Base-by-base conservation (phyloP, 176 grass and related monocot species). In the Alloteropsis semialata region DNA sequence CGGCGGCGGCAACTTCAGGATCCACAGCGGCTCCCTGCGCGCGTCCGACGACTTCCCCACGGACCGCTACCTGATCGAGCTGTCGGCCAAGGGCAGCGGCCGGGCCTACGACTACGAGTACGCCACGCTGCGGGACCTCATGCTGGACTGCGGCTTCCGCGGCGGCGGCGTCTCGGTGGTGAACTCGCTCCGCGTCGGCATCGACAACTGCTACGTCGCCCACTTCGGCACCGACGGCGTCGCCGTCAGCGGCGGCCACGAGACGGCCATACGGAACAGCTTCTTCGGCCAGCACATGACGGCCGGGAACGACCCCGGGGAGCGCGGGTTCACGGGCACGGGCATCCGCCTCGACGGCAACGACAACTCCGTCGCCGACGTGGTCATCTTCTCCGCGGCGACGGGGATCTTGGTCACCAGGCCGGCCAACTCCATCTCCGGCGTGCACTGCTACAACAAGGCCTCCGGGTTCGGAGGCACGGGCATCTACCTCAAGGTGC, bases 381-480 rank as follows among this genome's bases (percentile, higher is more conserved):
- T 92, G 1, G 95, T 94, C 19, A 64, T 97, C 24, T 97, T 97
- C 90, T 92, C 95, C 0, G 92, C 92, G 0, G 90, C 0, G 0
- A 92, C 83, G 10, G 95, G 95, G 62, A 92, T 97, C 83, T 62
- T 87, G 55, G 88, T 94, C 22, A 90, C 90, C 1, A 80, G 83
- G 18, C 80, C 85, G 51, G 95, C 95, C 46, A 97, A 97, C 86
- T 71, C 85, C n/a, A 81, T 97, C 36, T 87, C 95, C 37, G 95
- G 95, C 54, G 90, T 94, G 61, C 95, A 97, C 85, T 97, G 95
- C 73, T 97, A 97, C 84, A 97, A 97, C 80, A 97, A 97, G 88
- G 92, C 95, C 2, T 16, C 92, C 18, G 87, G 80, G 0, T 92
- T 82, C 64, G 95, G 95, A 13, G 95, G 94, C 60, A 72, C 80